These are phyloP conservation scores for Perilla frutescens DNA, from an alignment of 257 asterid genomes.

Conservation along the genomic window DNA sequence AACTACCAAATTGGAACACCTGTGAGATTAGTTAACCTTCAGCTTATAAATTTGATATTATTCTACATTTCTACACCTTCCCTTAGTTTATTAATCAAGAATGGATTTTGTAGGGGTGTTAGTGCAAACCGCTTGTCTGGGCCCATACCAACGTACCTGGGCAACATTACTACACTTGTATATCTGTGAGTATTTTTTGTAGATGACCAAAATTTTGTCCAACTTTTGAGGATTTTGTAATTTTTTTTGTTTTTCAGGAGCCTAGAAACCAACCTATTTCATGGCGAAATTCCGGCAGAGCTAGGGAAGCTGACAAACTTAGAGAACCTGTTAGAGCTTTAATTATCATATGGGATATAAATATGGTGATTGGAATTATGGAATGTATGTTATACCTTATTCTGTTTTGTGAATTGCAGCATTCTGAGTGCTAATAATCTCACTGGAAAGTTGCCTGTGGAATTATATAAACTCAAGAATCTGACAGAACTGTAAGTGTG, in stretches of 20 bases:
- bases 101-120: conserved; percentile 45
- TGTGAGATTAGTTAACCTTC: conserved; percentile 48
- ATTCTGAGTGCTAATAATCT: conserved; percentile 52
- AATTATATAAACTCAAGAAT: conserved; percentile 43
- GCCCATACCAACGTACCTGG: conserved; percentile 60
- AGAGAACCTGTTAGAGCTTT: conserved; percentile 45
- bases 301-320: conserved; percentile 64
- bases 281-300: conserved; percentile 60
- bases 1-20: conserved; percentile 42
- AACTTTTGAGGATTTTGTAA: not conserved
- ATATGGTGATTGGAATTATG: not conserved
- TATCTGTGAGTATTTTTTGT: conserved; percentile 41
- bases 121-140: conserved; percentile 64
- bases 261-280: conserved; percentile 63
- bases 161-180: conserved; percentile 53
- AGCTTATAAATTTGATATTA: conserved; percentile 10
- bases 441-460: conserved; percentile 54
- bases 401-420: conserved; percentile 43
- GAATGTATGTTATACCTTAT: not conserved
- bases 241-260: conserved; percentile 48
- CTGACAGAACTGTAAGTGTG: conserved; percentile 55
- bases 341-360: too few relatives aligned
- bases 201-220: not conserved
- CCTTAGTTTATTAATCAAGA: not conserved
- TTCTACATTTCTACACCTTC: not conserved